These are phyloP conservation scores for Raddia distichophylla DNA, from an alignment of 176 grass and related monocot genomes.

Conservation along the genomic window DNA sequence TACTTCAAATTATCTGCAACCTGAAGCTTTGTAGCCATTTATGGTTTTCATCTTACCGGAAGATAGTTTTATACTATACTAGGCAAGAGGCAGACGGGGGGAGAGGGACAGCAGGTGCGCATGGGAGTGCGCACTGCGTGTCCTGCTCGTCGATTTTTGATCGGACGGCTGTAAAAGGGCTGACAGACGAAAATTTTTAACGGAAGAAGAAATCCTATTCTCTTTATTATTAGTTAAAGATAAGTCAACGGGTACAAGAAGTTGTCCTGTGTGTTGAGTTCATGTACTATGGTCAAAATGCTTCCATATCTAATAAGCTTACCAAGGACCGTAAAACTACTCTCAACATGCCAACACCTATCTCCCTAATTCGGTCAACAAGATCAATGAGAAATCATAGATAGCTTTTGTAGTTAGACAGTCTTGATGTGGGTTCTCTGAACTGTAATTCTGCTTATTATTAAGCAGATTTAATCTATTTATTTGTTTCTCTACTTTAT, in stretches of 20 bases:
- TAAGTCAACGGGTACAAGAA: slow-evolving; percentile 57
- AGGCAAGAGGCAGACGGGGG: slow-evolving; percentile 76
- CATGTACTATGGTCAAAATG: slow-evolving; percentile 56
- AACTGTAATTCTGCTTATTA: background rate
- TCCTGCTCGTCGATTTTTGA: no score
- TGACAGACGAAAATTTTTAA: no score
- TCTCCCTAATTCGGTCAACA: background rate
- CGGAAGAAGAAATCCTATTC: slow-evolving; percentile 46
- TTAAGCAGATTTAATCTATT: slow-evolving; percentile 3
- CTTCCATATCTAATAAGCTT: slow-evolving; percentile 52
- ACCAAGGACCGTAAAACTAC: no score
- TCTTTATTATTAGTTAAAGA: no score
- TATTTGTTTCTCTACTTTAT: background rate
- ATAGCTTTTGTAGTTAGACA: background rate
- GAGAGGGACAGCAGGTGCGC: no score
- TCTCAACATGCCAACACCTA: background rate
- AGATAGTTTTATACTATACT: slow-evolving; percentile 59
- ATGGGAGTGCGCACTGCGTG: no score
- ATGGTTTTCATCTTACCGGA: slow-evolving; percentile 47
- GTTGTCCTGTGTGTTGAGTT: slow-evolving; percentile 61
- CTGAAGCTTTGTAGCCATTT: slow-evolving; percentile 48
- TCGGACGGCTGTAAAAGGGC: no score
- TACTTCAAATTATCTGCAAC: slow-evolving; percentile 45
- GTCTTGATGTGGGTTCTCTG: background rate
- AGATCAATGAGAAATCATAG: background rate